A percentile compares a stretch with the other conserved stretches of the same genome.
phyloP scores from a whole-genome alignment of 768 basidiomycete species.

The Hypholoma fasciculare region DNA sequence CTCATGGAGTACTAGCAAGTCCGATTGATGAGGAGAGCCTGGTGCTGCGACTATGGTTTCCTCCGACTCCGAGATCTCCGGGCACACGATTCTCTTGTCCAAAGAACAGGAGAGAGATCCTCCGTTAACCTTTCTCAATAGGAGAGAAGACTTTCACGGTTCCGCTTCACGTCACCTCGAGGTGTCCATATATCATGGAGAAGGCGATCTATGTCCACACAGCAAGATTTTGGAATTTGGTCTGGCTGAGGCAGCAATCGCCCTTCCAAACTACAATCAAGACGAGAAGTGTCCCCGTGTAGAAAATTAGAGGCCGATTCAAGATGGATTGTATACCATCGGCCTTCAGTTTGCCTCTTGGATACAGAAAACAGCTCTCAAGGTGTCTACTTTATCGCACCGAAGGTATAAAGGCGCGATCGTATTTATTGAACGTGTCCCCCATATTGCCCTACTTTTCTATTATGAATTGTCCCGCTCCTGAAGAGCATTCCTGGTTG shows the following conservation, averaged over 20 bases:
- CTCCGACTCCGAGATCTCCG: slow-evolving; percentile 19
- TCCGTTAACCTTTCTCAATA: slow-evolving; percentile 1
- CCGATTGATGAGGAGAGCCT: slow-evolving; percentile 16
- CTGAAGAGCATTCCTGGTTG: slow-evolving; percentile 10
- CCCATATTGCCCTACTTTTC: not conserved
- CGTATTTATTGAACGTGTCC: not conserved
- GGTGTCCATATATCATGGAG: not conserved
- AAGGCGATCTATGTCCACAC: not conserved
- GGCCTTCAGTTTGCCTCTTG: not conserved
- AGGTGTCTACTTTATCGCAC: not conserved
- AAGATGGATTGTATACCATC: not conserved
- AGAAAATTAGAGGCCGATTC: not conserved
- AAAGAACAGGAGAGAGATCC: not conserved
- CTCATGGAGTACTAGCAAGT: slow-evolving; percentile 1
- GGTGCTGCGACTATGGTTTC: not conserved
- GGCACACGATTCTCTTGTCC: not conserved
- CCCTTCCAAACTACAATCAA: not conserved
- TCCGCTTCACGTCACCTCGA: not conserved
- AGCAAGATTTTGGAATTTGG: not conserved
- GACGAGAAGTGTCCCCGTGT: not conserved
- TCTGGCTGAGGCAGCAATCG: not conserved
- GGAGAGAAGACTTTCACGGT: not conserved
- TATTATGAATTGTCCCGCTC: slow-evolving; percentile 7
- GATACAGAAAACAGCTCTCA: not conserved
- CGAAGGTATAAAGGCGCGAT: not conserved